Evolutionary conservation across 768 basidiomycete genomes (phyloP).

Genomic region (Albatrellus ellisii): DNA sequence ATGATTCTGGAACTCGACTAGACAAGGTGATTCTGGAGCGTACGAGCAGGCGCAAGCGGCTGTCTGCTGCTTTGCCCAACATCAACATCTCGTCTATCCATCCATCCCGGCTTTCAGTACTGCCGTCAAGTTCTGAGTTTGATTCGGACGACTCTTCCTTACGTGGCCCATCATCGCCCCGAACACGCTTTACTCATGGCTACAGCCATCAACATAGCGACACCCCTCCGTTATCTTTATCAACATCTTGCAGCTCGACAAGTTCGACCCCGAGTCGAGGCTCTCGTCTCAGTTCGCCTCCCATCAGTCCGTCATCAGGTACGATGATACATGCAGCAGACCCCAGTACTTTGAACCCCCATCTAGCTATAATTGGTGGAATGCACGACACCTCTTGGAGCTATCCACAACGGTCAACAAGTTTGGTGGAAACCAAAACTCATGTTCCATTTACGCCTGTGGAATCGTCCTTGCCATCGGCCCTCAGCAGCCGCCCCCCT

Average conservation of each 20-base stretch:
- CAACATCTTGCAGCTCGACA: slow-evolving; percentile 19
- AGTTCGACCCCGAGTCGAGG: slow-evolving; percentile 4
- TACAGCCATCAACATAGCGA: background rate
- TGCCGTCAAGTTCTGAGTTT: background rate
- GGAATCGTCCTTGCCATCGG: background rate
- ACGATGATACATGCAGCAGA: slow-evolving; percentile 3
- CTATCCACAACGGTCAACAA: background rate
- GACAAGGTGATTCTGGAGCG: too few species aligned
- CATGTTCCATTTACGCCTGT: background rate
- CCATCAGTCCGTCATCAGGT: slow-evolving; percentile 6
- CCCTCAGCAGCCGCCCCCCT: background rate
- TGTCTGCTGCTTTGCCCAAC: too few species aligned
- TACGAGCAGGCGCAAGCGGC: too few species aligned
- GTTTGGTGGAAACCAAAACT: background rate
- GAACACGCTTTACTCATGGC: background rate
- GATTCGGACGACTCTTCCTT: background rate
- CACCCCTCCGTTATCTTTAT: slow-evolving; percentile 12
- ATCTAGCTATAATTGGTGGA: slow-evolving; percentile 9
- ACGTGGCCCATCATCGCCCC: background rate
- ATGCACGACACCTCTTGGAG: slow-evolving; percentile 1
- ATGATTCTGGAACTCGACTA: too few species aligned
- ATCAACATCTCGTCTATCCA: too few species aligned
- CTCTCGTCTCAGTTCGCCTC: slow-evolving; percentile 11
- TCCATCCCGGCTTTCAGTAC: too few species aligned
- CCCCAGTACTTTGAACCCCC: background rate